Evolutionary conservation across 441 rosid genomes (phyloP).

Genomic region (Aquilaria agallochum): DNA sequence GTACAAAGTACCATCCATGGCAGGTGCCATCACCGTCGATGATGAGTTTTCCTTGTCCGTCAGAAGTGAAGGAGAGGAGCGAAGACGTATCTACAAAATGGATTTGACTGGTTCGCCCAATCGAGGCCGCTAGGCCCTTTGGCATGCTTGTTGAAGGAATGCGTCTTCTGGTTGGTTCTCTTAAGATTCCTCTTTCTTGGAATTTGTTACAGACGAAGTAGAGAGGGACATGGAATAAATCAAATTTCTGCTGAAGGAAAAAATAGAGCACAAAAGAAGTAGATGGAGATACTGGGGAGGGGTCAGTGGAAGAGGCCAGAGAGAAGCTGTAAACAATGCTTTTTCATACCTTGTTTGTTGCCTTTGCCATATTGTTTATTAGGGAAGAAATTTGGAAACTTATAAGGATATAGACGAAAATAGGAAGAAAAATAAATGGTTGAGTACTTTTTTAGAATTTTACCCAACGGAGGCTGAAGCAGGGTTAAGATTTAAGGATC

Average conservation of each 20-base stretch:
- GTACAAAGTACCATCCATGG: slow-evolving; percentile 30
- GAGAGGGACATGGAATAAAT: slow-evolving; percentile 34
- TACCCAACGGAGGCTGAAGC: too few relatives aligned
- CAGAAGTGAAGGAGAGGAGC: slow-evolving; percentile 48
- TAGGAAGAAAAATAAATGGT: too few relatives aligned
- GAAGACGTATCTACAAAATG: slow-evolving; percentile 69
- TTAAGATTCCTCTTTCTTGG: slow-evolving; percentile 8
- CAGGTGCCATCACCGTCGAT: not conserved
- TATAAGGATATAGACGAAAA: too few relatives aligned
- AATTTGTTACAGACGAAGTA: slow-evolving; percentile 21
- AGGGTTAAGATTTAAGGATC: too few relatives aligned
- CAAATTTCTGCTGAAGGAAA: slow-evolving; percentile 6
- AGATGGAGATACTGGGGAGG: slow-evolving; percentile 1
- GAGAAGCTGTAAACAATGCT: too few relatives aligned
- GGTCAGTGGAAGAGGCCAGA: slow-evolving; percentile 9
- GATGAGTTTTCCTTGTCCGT: slow-evolving; percentile 11
- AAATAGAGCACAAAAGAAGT: slow-evolving; percentile 15
- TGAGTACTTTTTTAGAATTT: too few relatives aligned
- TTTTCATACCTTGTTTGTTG: too few relatives aligned
- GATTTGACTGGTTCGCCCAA: slow-evolving; percentile 91
- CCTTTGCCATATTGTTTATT: too few relatives aligned
- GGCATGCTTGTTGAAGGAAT: slow-evolving; percentile 59
- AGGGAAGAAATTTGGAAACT: too few relatives aligned
- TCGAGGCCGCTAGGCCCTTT: slow-evolving; percentile 90
- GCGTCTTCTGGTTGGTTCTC: slow-evolving; percentile 52